Evolutionary conservation across 2,329 filamentous ascomycete species (phyloP), one percentile per base, ranked within the genome.

Genomic region (Beauveria bassiana): DNA sequence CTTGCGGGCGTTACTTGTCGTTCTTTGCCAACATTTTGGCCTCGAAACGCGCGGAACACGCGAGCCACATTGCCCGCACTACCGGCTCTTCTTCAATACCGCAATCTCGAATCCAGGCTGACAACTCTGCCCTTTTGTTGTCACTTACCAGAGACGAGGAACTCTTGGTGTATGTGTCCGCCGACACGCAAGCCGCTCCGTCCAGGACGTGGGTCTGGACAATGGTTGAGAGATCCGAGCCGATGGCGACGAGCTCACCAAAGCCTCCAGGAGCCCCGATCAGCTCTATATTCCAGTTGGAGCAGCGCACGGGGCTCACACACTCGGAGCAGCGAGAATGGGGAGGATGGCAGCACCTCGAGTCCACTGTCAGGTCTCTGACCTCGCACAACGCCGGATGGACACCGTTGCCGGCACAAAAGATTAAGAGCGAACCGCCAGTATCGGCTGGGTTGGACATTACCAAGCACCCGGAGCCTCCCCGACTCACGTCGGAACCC

Each of bases 161-260:
- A 71, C 82, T 98, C 67, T 77, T 98, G 31, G 90, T 87, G 0
- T 96, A 96, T 68, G 86, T 90, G 1, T 93, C 90, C 34, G 90
- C 88, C 0, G 95, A 98, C 74, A 79, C 96, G 68, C 93, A 98
- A 74, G 89, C 88, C 1, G 86, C 83, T n/a, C 80, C 82, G 0
- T 88, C 92, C 58, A 85, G 85, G 42, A 87, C 87, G 14, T 98
- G 93, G 93, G 83, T 93, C 4, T 97, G 93, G 93, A 76, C 83
- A 68, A 80, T 83, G 34, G 80, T 81, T 42, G 86, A 88, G 67
- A 72, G 73, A 47, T 66, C 78, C 5, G 64, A 70, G 10, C 64
- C 69, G 45, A 66, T 60, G 64, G 9, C 62, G 62, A 38, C 60
- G 64, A 47, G 62, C 34, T 58, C 62, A 54, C 56, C 66, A 51